phyloP scores from a whole-genome alignment of 306 rosid genomes.

The Cucurbita moschata region DNA sequence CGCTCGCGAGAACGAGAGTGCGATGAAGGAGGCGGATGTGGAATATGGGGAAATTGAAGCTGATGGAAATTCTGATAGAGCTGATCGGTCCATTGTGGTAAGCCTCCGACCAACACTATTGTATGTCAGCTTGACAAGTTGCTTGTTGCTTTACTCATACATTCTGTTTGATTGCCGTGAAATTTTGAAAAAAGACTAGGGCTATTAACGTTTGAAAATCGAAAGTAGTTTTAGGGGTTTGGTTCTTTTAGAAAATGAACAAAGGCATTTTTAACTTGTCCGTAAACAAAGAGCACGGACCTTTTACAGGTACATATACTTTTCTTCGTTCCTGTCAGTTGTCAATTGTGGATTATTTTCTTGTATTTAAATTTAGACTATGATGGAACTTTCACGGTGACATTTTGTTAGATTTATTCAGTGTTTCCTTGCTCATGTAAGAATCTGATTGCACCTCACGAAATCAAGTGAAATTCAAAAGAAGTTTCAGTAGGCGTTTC shows the following conservation, averaged over 20 bases:
- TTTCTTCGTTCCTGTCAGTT: slow-evolving; percentile 22
- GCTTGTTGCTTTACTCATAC: not conserved
- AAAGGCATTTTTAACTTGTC: not conserved
- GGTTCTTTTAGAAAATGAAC: not conserved
- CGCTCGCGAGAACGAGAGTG: slow-evolving; percentile 23
- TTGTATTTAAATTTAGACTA: slow-evolving; percentile 11
- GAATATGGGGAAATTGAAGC: slow-evolving; percentile 41
- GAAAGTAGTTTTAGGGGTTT: not conserved
- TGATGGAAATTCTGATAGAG: slow-evolving; percentile 22
- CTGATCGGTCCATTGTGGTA: slow-evolving; percentile 41
- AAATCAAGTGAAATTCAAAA: slow-evolving; percentile 74
- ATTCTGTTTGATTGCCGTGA: not conserved
- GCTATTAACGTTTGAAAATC: not conserved
- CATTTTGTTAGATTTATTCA: slow-evolving; percentile 58
- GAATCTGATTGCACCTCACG: slow-evolving; percentile 80
- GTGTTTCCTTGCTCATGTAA: slow-evolving; percentile 68
- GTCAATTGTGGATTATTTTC: slow-evolving; percentile 12
- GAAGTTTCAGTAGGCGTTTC: slow-evolving; percentile 97
- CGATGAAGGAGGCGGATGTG: slow-evolving; percentile 18
- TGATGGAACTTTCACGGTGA: slow-evolving; percentile 37
- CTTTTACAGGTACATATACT: not conserved
- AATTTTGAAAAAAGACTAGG: not conserved
- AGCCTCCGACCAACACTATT: not conserved
- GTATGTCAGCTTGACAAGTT: slow-evolving; percentile 15
- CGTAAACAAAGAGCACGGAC: not conserved